These are phyloP conservation scores for Apiosordaria backusii DNA, from an alignment of 495 filamentous ascomycete genomes.

Conservation along the genomic window DNA sequence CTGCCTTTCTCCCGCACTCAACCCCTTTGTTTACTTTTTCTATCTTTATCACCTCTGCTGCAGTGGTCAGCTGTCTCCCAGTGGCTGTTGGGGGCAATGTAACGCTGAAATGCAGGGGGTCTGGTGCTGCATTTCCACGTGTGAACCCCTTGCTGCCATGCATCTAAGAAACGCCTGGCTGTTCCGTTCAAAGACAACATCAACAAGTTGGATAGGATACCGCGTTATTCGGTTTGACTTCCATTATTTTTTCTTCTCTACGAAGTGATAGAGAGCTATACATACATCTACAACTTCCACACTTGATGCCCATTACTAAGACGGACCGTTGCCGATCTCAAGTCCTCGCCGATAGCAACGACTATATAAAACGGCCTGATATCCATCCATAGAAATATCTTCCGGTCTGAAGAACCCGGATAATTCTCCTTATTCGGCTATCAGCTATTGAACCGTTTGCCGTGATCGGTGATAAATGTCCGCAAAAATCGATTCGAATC, in stretches of 20 bases:
- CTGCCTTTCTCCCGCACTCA: background rate
- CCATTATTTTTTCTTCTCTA: background rate
- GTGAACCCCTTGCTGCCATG: background rate
- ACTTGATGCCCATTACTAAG: too few species aligned
- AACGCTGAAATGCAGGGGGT: background rate
- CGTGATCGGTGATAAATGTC: slow-evolving; percentile 4
- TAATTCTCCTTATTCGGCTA: slow-evolving; percentile 18
- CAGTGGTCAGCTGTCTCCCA: background rate
- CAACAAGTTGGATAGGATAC: background rate
- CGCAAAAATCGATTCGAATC: background rate
- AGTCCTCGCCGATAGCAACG: background rate
- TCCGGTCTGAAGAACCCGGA: slow-evolving; percentile 10
- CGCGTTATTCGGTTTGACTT: background rate
- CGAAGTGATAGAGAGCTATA: too few species aligned
- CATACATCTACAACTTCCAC: too few species aligned
- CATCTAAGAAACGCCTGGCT: background rate
- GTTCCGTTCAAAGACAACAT: background rate
- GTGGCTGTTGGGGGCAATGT: background rate
- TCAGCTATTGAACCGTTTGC: slow-evolving; percentile 19
- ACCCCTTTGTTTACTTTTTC: background rate
- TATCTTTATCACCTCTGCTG: background rate
- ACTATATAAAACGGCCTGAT: background rate
- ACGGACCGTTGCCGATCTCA: background rate
- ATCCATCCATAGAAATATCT: background rate
- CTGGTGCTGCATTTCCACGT: background rate